Conservation (phyloP, 2,329 filamentous ascomycete species). For the Hysterium pulicare region DNA sequence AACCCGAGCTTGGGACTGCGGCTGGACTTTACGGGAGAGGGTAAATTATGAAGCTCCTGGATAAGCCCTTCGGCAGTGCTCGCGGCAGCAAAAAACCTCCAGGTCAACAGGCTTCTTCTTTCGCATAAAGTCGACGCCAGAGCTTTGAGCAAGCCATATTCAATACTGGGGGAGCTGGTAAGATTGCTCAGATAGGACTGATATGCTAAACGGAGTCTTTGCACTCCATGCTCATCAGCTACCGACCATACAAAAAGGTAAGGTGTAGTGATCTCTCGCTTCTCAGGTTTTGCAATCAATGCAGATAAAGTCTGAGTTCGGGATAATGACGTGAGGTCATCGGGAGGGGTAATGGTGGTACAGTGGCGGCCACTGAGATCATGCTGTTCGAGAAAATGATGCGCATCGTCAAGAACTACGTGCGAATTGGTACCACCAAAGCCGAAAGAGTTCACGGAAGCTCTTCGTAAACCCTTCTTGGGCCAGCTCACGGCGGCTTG, state of each 20-base stretch:
- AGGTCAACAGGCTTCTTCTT: background rate
- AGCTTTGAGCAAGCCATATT: background rate
- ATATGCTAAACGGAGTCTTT: background rate
- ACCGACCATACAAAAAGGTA: background rate
- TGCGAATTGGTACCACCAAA: constrained; percentile 8
- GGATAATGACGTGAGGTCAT: background rate
- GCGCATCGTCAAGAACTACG: constrained; percentile 3
- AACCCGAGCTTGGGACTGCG: constrained; percentile 12
- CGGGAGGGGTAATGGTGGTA: background rate
- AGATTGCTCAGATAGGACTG: background rate
- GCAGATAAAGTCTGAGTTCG: background rate
- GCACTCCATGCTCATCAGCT: background rate
- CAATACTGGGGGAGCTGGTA: background rate
- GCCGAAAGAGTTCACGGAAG: constrained; percentile 7
- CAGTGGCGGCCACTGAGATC: background rate
- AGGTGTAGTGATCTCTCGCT: background rate
- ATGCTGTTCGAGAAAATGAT: background rate
- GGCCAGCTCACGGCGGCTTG: background rate
- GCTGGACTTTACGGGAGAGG: background rate
- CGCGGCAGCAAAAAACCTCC: background rate
- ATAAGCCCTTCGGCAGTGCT: background rate
- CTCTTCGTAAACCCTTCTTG: background rate
- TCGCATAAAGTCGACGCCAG: background rate
- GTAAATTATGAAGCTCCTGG: background rate
- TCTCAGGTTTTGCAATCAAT: background rate